Conservation (phyloP, 2,329 filamentous ascomycete genomes). For the Periglandula ipomoeae region DNA sequence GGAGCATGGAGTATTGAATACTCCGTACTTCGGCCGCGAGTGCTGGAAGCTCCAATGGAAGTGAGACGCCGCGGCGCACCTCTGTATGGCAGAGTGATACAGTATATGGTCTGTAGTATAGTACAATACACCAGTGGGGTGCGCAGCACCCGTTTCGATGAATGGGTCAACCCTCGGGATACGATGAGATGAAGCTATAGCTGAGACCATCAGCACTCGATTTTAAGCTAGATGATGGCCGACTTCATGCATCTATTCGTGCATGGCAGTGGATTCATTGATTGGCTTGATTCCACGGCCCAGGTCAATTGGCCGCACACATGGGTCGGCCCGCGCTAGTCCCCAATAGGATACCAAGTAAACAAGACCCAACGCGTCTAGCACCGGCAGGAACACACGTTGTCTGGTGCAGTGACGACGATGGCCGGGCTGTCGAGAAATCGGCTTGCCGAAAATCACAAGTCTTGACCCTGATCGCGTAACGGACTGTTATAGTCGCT, state of each 20-base stretch:
- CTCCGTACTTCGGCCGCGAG: not conserved
- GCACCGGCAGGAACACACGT: not conserved
- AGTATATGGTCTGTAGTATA: not conserved
- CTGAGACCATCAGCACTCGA: not conserved
- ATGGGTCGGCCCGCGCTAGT: constrained; percentile 17
- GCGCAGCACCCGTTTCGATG: not conserved
- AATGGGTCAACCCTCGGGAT: not conserved
- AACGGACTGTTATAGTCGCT: not conserved
- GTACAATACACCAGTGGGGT: not conserved
- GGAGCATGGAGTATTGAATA: not conserved
- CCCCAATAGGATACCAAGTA: constrained; percentile 29
- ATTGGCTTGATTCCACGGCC: not conserved
- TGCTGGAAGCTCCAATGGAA: not conserved
- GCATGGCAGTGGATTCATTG: not conserved
- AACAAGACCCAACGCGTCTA: constrained; percentile 28
- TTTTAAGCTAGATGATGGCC: not conserved
- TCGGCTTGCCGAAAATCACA: not conserved
- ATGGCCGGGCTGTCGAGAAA: not conserved
- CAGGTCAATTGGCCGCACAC: not conserved
- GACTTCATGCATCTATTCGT: constrained; percentile 8
- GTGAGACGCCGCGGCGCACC: not conserved
- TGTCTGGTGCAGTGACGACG: constrained; percentile 1
- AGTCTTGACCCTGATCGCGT: not conserved
- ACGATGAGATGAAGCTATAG: constrained; percentile 4
- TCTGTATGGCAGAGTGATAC: not conserved